Evolutionary conservation across 148 eudicot genomes (phyloP).

Genomic region (Dianthus caryophyllus): DNA sequence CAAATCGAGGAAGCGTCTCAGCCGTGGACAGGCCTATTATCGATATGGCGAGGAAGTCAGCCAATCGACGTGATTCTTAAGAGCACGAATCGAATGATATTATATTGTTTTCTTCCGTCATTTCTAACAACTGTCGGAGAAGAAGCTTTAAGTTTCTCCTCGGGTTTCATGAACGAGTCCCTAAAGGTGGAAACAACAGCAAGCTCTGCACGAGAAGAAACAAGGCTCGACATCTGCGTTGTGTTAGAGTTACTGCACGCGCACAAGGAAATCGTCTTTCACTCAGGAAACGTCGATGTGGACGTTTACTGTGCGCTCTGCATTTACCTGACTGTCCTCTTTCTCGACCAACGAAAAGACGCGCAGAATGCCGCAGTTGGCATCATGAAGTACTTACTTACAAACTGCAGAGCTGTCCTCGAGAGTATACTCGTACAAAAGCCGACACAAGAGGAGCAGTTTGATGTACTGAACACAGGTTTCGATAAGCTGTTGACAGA

Average conservation of each 20-base stretch:
- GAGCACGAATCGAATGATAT: conserved; percentile 64
- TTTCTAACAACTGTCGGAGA: conserved; percentile 60
- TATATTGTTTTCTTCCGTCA: conserved; percentile 79
- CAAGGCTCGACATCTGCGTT: conserved; percentile 51
- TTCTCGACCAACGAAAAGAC: conserved; percentile 48
- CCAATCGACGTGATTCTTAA: conserved; percentile 73
- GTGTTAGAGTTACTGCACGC: conserved; percentile 80
- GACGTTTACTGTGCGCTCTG: conserved; percentile 78
- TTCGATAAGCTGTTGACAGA: conserved; percentile 78
- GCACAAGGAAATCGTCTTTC: conserved; percentile 70
- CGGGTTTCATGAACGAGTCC: neutral
- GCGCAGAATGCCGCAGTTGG: conserved; percentile 59
- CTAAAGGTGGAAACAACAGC: neutral
- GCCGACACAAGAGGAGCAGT: conserved; percentile 51
- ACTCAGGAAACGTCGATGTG: conserved; percentile 69
- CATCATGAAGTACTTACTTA: conserved; percentile 68
- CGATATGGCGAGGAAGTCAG: conserved; percentile 68
- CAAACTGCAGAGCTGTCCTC: conserved; percentile 72
- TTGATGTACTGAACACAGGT: conserved; percentile 79
- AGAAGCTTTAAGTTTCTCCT: conserved; percentile 27
- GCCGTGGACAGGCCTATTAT: conserved; percentile 63
- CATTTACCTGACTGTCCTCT: conserved; percentile 61
- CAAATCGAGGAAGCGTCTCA: conserved; percentile 66
- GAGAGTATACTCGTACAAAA: conserved; percentile 72
- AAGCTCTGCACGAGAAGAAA: conserved; percentile 36